A percentile compares a stretch with the other conserved stretches of the same genome.
These are phyloP conservation scores for Diplodia scrobiculata DNA, from an alignment of 2,329 filamentous ascomycete genomes.

Conservation along the genomic window DNA sequence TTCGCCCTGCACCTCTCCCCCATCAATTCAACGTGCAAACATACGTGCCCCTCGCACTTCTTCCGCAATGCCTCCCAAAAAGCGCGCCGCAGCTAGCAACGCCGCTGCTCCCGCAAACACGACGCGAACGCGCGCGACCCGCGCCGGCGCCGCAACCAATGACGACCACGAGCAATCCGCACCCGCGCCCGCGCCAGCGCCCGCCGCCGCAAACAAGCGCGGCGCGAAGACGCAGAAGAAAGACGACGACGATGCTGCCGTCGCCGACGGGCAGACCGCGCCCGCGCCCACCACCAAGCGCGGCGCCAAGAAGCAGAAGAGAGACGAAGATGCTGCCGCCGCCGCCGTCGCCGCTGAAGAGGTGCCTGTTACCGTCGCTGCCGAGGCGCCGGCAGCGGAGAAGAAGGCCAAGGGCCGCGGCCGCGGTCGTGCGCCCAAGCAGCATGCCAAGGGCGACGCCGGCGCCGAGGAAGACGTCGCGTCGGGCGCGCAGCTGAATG, in stretches of 20 bases:
- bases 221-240: constrained; percentile 5
- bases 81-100: constrained; percentile 13
- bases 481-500: constrained; percentile 4
- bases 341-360: background rate
- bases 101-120: constrained; percentile 8
- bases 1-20: background rate
- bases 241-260: background rate
- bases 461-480: background rate
- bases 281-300: constrained; percentile 2
- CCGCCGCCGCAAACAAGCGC: background rate
- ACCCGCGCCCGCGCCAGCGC: background rate
- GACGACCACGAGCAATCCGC: background rate
- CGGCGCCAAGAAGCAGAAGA: constrained; percentile 4
- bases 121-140: constrained; percentile 9
- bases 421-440: constrained; percentile 20
- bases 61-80: constrained; percentile 29
- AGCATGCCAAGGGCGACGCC: background rate
- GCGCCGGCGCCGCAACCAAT: constrained; percentile 1
- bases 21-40: background rate
- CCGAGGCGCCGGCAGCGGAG: background rate
- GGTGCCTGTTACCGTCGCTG: background rate
- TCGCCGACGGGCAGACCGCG: background rate
- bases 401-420: background rate
- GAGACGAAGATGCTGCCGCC: background rate
- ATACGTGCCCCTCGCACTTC: background rate